phyloP scores from a whole-genome alignment of 1,284 basidiomycete species.

The Pseudozyma hubeiensis region DNA sequence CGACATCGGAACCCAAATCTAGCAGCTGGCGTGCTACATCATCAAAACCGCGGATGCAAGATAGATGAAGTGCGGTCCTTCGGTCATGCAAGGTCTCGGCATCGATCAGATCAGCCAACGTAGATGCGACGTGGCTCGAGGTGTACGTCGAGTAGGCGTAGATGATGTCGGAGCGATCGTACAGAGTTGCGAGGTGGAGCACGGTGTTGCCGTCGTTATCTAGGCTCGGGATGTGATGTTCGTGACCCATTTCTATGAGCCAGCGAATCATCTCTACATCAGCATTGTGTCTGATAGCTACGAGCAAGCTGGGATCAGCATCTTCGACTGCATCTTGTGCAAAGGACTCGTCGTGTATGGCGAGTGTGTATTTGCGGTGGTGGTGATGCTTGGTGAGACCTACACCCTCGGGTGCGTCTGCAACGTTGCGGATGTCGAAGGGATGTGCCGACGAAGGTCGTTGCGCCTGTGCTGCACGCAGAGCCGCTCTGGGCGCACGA shows the following conservation, averaged over 20 bases:
- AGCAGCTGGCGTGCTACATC: conserved; percentile 89
- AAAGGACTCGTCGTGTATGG: conserved; percentile 22
- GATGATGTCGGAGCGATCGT: conserved; percentile 53
- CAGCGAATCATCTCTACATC: conserved; percentile 58
- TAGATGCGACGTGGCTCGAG: conserved; percentile 26
- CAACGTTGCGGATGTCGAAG: conserved; percentile 51
- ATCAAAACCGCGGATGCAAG: conserved; percentile 87
- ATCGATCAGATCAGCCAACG: conserved; percentile 33
- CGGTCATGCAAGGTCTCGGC: conserved; percentile 66
- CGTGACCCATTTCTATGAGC: conserved; percentile 63
- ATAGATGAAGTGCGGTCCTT: conserved; percentile 88
- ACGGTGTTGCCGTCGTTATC: conserved; percentile 46
- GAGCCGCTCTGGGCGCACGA: conserved; percentile 21
- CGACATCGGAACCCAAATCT: conserved; percentile 86
- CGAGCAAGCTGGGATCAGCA: conserved; percentile 40
- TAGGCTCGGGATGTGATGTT: conserved; percentile 37
- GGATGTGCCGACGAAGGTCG: conserved; percentile 29
- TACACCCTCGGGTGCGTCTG: conserved; percentile 6
- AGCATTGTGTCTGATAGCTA: conserved; percentile 53
- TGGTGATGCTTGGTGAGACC: conserved; percentile 17
- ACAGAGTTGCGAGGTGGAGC: conserved; percentile 50
- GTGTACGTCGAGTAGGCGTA: conserved; percentile 43
- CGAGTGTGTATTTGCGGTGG: conserved; percentile 38
- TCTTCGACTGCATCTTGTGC: background rate
- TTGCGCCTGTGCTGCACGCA: conserved; percentile 37